These are phyloP conservation scores for Pterocarpus macrocarpus DNA, from an alignment of 306 rosid genomes.

Conservation along the genomic window DNA sequence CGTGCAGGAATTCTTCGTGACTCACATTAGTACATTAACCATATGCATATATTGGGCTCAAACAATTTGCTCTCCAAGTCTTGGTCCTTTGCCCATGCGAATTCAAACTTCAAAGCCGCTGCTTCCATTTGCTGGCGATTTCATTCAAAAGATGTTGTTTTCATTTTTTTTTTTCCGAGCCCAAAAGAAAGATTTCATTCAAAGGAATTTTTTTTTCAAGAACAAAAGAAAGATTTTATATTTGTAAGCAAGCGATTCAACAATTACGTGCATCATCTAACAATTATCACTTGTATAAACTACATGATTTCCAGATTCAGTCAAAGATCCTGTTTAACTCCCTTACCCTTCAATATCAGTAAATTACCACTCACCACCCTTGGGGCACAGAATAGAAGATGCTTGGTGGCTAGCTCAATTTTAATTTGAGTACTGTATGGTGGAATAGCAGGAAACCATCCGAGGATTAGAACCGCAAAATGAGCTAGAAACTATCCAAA, in stretches of 20 bases:
- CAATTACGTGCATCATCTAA: neutral
- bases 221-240: too few species aligned
- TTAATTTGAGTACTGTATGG: neutral
- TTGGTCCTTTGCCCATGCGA: neutral
- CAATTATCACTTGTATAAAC: neutral
- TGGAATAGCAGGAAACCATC: neutral
- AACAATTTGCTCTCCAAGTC: neutral
- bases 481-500: neutral
- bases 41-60: neutral
- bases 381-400: neutral
- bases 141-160: neutral
- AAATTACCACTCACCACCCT: neutral
- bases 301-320: neutral
- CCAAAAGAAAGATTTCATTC: too few species aligned
- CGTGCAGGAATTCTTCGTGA: constrained; percentile 1
- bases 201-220: too few species aligned
- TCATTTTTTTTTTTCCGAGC: too few species aligned
- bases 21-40: neutral
- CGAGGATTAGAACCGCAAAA: neutral
- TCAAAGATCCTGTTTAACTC: neutral
- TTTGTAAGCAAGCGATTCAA: neutral
- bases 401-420: neutral
- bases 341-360: neutral
- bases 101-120: neutral
- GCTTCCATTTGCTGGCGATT: neutral